Conservation (phyloP, 2,329 filamentous ascomycete species). For the Penicillium nordicum region DNA sequence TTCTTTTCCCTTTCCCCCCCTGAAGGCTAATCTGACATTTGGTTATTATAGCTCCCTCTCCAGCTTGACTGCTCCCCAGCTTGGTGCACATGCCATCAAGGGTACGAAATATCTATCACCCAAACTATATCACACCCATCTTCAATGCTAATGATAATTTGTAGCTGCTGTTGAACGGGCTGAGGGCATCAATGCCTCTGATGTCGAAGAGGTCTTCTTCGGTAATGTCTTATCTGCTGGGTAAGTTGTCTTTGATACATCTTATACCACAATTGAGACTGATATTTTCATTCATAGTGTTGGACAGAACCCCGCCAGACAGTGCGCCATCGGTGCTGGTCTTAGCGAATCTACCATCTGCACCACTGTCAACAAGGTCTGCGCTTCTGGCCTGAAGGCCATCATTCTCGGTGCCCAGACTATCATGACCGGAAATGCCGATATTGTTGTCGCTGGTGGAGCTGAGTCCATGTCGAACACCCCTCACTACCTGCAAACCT, state of each 20-base stretch:
- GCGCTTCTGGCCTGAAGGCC: slow-evolving; percentile 90
- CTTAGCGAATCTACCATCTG: slow-evolving; percentile 74
- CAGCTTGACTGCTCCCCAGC: slow-evolving; percentile 77
- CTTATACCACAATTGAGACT: slow-evolving; percentile 4
- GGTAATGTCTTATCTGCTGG: slow-evolving; percentile 97
- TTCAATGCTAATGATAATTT: slow-evolving; percentile 15
- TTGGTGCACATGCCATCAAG: slow-evolving; percentile 91
- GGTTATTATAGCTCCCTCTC: slow-evolving; percentile 68
- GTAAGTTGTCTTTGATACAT: slow-evolving; percentile 50
- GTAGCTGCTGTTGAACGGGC: slow-evolving; percentile 76
- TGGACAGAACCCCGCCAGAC: slow-evolving; percentile 92
- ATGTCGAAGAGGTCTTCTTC: slow-evolving; percentile 96
- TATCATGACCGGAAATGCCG: slow-evolving; percentile 93
- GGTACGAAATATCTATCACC: slow-evolving; percentile 50
- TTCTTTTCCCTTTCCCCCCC: neutral
- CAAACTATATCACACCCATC: neutral
- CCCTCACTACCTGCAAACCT: slow-evolving; percentile 87
- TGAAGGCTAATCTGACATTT: slow-evolving; percentile 13
- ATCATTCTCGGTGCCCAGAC: slow-evolving; percentile 93
- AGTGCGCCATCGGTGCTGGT: slow-evolving; percentile 86
- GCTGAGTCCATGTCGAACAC: slow-evolving; percentile 98
- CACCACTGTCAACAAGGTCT: slow-evolving; percentile 98
- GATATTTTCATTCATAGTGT: slow-evolving; percentile 55
- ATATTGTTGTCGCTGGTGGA: slow-evolving; percentile 88
- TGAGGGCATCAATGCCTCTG: slow-evolving; percentile 77